A percentile compares a stretch with the other conserved stretches of the same genome.
Conservation (phyloP, 202 grass and related monocot species). For the Digitaria exilis region DNA sequence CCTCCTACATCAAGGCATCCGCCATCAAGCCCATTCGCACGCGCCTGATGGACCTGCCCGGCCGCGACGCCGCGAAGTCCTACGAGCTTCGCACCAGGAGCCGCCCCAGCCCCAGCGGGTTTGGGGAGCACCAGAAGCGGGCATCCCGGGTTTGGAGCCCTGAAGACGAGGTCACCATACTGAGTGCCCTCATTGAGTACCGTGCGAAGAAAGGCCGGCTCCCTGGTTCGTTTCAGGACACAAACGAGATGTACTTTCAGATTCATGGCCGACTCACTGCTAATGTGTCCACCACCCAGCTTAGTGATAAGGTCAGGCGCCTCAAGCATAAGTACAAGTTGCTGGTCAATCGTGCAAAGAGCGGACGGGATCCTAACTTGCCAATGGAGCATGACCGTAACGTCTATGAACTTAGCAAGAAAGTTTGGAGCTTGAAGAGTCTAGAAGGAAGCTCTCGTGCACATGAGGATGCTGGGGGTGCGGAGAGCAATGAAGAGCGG, state of each 20-base stretch:
- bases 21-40: constrained; percentile 51
- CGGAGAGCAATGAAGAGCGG: constrained; percentile 37
- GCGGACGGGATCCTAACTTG: constrained; percentile 32
- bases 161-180: constrained; percentile 50
- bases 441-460: background rate
- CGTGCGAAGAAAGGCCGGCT: constrained; percentile 37
- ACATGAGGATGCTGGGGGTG: constrained; percentile 29
- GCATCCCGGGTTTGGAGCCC: constrained; percentile 47
- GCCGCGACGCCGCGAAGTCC: background rate
- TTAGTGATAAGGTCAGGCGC: constrained; percentile 51
- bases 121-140: constrained; percentile 32
- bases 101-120: background rate
- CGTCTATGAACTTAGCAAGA: constrained; percentile 50
- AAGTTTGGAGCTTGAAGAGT: constrained; percentile 45
- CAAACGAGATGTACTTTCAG: constrained; percentile 17
- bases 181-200: constrained; percentile 43
- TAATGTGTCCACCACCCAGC: constrained; percentile 46
- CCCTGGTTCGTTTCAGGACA: constrained; percentile 28
- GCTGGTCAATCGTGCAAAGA: constrained; percentile 16
- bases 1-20: constrained; percentile 29
- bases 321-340: constrained; percentile 51
- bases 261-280: constrained; percentile 41
- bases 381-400: constrained; percentile 31
- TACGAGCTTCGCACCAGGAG: constrained; percentile 33
- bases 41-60: constrained; percentile 21